Evolutionary conservation across 495 filamentous ascomycete species (phyloP).

Genomic region (Halenospora varia): DNA sequence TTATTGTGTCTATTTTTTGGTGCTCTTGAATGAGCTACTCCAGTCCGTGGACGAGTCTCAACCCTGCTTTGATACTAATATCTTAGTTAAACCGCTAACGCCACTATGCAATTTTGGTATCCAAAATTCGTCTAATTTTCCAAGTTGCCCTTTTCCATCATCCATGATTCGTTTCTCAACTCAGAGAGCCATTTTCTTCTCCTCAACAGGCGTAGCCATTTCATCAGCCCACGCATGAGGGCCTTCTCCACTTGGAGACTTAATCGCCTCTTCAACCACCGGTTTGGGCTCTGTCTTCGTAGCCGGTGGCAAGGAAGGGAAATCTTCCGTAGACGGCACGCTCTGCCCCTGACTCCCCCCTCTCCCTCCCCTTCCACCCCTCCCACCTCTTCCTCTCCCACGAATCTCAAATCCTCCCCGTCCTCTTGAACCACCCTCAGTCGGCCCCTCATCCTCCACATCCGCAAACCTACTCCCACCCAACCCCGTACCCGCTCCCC

Average conservation of each 20-base stretch:
- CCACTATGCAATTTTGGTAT: background rate
- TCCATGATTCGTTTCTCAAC: no score
- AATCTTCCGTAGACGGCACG: slow-evolving; percentile 15
- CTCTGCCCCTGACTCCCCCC: slow-evolving; percentile 5
- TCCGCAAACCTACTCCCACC: slow-evolving; percentile 15
- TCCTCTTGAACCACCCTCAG: background rate
- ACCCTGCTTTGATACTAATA: no score
- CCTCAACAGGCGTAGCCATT: slow-evolving; percentile 26
- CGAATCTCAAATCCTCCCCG: slow-evolving; percentile 12
- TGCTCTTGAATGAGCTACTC: no score
- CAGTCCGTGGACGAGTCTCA: slow-evolving; percentile 12
- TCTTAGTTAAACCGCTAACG: no score
- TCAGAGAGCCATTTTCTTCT: slow-evolving; percentile 16
- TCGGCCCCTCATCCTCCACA: slow-evolving; percentile 3
- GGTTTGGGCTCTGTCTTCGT: slow-evolving; percentile 1
- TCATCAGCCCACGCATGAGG: slow-evolving; percentile 24
- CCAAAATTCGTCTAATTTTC: no score
- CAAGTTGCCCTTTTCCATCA: no score
- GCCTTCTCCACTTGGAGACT: slow-evolving; percentile 4
- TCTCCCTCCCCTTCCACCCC: slow-evolving; percentile 15
- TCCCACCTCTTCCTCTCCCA: slow-evolving; percentile 12
- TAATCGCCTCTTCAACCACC: background rate
- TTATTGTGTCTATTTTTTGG: no score
- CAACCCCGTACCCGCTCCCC: slow-evolving; percentile 13
- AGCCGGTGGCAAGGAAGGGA: slow-evolving; percentile 19